Evolutionary conservation across 2,329 filamentous ascomycete genomes (phyloP).

Genomic region (Scedosporium aurantiacum): DNA sequence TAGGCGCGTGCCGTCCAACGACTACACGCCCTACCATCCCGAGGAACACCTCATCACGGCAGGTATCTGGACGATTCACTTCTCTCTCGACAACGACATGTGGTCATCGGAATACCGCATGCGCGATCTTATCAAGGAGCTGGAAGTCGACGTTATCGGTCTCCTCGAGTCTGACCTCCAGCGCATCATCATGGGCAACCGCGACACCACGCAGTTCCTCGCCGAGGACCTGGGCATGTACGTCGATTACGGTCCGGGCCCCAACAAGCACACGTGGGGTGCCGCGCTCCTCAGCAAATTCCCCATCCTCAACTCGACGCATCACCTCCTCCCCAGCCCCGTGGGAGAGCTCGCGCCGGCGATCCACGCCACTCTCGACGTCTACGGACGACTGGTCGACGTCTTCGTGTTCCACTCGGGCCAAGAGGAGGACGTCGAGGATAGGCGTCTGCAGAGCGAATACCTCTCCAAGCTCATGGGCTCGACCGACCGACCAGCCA

Average conservation of each 20-base stretch:
- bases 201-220: constrained; percentile 88
- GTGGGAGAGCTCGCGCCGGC: constrained; percentile 91
- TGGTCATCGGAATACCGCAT: constrained; percentile 94
- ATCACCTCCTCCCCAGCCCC: constrained; percentile 86
- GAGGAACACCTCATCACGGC: constrained; percentile 82
- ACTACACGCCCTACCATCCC: constrained; percentile 82
- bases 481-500: constrained; percentile 63
- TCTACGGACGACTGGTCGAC: constrained; percentile 81
- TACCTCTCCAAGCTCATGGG: constrained; percentile 88
- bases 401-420: constrained; percentile 98
- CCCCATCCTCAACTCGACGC: constrained; percentile 92
- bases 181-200: constrained; percentile 98
- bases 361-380: constrained; percentile 91
- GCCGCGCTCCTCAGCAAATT: constrained; percentile 89
- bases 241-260: constrained; percentile 90
- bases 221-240: constrained; percentile 98
- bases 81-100: constrained; percentile 96
- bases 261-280: constrained; percentile 99
- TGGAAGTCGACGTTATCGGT: constrained; percentile 97
- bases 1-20: constrained; percentile 81
- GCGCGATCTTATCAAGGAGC: constrained; percentile 78
- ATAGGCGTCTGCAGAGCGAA: constrained; percentile 73
- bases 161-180: constrained; percentile 87
- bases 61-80: constrained; percentile 98
- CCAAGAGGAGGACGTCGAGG: constrained; percentile 91